Base-by-base conservation (phyloP, 495 filamentous ascomycete species). In the Pyrenopolyporus hunteri region DNA sequence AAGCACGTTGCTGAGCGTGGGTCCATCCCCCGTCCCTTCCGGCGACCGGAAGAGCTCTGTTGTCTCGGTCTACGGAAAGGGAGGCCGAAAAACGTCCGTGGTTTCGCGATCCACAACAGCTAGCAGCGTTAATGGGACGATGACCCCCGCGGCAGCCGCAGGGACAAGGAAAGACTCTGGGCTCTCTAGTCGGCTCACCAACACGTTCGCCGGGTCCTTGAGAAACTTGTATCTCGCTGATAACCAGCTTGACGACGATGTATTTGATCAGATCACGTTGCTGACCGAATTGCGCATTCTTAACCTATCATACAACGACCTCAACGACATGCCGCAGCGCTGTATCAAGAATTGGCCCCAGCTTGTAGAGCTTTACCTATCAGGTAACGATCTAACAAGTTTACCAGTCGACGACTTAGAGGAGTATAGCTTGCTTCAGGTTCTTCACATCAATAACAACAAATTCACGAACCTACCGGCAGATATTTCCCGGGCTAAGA, bases 401-500 rank as follows among this genome's bases (percentile, higher is more conserved):
- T 78, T 99, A 33, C 94, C 94, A 11, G 92, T 93, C 2, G 94
- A 99, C 72, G 94, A 98, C 68, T 80, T 99, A 29, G 94, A 97
- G 74, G 88, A 94, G 67, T 86, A 89, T 39, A 89, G 86, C 63
- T 82, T 89, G 16, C 80, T 99, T 14, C 93, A 95, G 68, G 85
- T 94, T 11, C 82, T 99, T 9, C 91, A 97, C 68, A 90, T 99
- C 76, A 99, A 99, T 72, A 86, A 86, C 54, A 99, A 99, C 74
- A 92, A 96, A 70, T 99, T 99, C 69, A 95, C 96, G 64, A 93
- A 93, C 20, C 82, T 99, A 1, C 95, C 94, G 0, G 95, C 94
- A 1, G 94, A 99, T 71, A 86, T 99, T 25, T 94, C 91, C 46
- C 93, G 97, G 73, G 91, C 97, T 13, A 87, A 89, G 71, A 95